Evolutionary conservation across 148 eudicot genomes (phyloP), one percentile per base, ranked within the genome.

Genomic region (Rheum nobile): DNA sequence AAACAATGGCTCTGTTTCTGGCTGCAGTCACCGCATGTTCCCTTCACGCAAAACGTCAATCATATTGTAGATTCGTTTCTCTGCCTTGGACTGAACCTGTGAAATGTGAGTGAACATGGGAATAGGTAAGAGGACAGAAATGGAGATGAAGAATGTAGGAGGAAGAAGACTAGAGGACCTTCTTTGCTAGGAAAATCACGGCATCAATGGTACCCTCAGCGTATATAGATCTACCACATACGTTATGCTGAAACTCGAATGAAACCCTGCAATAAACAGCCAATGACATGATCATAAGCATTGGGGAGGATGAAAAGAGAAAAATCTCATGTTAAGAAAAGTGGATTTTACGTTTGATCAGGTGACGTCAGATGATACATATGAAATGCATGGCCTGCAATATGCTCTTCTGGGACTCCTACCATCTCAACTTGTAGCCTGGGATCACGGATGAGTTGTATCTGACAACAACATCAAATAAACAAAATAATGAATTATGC

Each of bases 141-240:
- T 29, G 44, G 29, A 21, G 65, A 52, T 14, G 39, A 63, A 2
- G 39, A 32, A 59, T 67, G 61, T 38, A 26, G 16, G 31, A 47
- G 74, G 52, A 67, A 44, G 24, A 12, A 37, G 41, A 35, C 16
- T 10, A n/a, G 11, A 76, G 71, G 77, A 93, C 97, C 97, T 91
- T 91, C 79, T 88, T 89, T n/a, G 95, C 91, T 29, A 94, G 85
- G 80, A 88, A 94, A 73, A 94, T 84, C 19, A 84, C 83, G 34
- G 98, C 98, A 87, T 94, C 98, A 65, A 94, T 88, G 17, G 90
- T 88, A 46, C 98, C 98, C 85, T 94, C 97, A 13, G 98, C 98
- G 71, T 94, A 94, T 77, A 94, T 89, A 42, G 98, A 94, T 86
- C 98, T 82, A 79, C 98, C 98, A 80, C 98, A 94, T 47, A 94